Evolutionary conservation across 257 asterid genomes (phyloP), one percentile per base, ranked within the genome.

Genomic region (Leonotis leonurus): DNA sequence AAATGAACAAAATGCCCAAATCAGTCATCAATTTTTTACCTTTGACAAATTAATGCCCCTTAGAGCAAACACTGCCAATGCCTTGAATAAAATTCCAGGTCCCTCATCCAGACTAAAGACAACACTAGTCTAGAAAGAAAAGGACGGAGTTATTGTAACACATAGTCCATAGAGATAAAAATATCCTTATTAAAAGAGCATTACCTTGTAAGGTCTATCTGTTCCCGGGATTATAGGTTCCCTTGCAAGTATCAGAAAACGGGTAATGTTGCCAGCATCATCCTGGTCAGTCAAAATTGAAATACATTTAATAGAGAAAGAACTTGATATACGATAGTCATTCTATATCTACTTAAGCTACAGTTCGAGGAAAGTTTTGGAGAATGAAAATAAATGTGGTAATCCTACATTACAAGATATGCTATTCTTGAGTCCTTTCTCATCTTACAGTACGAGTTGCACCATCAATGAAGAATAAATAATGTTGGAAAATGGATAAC

Each of bases 51-150:
- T 86, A 64, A 93, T 89, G 68, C 51, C 86, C 75, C 99, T 77
- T 69, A 93, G 73, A 56, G 96, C 80, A 82, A 93, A 93, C 60
- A 81, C 97, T 3, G 96, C 90, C 56, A 93, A 80, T 56, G 99
- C 99, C 81, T 93, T 87, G 83, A 93, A 93, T 48, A 93, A 82
- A 71, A 89, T 76, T 39, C 99, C 97, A 8, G 99, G 96, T n/a
- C 99, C 99, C 75, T 89, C 99, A 56, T 85, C 99, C 75, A 89
- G 78, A 75, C 81, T 82, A 80, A 93, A 93, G 56, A 89, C 95
- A 20, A 93, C 81, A 73, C 99, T 93, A 16, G 97, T 89, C 99
- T 89, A 57, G 3, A 74, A 67, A 24, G 48, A n/a, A 61, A 12
- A 3, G 45, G 39, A 56, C 2, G 11, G 27, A 71, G 20, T 43